Conservation (phyloP, 2,329 filamentous ascomycete genomes). For the Fusarium mundagurra region DNA sequence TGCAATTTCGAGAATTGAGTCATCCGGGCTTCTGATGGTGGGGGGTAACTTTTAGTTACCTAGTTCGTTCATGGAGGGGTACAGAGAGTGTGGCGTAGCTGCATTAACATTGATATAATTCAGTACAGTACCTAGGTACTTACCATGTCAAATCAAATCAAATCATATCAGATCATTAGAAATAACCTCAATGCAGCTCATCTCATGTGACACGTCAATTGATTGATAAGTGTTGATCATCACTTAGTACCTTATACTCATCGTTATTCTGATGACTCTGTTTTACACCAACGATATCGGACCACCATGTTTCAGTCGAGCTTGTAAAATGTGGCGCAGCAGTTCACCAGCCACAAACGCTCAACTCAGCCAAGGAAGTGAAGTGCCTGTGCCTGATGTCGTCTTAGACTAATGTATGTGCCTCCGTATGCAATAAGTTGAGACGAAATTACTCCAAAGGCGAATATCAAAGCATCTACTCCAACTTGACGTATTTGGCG, state of each 20-base stretch:
- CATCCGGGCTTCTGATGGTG: conserved; percentile 26
- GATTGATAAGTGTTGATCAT: background rate
- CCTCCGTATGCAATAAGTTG: background rate
- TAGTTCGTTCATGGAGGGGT: conserved; percentile 33
- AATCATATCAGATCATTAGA: background rate
- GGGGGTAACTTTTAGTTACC: conserved; percentile 27
- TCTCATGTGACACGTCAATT: background rate
- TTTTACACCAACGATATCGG: conserved; percentile 4
- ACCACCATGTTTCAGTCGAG: background rate
- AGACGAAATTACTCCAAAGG: background rate
- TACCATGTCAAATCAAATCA: background rate
- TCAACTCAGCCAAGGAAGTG: background rate
- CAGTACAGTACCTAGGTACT: background rate
- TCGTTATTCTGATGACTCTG: background rate
- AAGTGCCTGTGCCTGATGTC: conserved; percentile 7
- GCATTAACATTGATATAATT: background rate
- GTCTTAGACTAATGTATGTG: conserved; percentile 5
- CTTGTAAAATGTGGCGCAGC: background rate
- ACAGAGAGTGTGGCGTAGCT: conserved; percentile 18
- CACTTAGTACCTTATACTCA: background rate
- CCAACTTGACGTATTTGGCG: background rate
- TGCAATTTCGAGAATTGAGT: conserved; percentile 40
- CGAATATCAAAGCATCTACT: background rate
- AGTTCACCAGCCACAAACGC: background rate
- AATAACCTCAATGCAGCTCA: background rate